Base-by-base conservation (phyloP, 2,329 filamentous ascomycete genomes). In the Sporothrix pseudoabietina region DNA sequence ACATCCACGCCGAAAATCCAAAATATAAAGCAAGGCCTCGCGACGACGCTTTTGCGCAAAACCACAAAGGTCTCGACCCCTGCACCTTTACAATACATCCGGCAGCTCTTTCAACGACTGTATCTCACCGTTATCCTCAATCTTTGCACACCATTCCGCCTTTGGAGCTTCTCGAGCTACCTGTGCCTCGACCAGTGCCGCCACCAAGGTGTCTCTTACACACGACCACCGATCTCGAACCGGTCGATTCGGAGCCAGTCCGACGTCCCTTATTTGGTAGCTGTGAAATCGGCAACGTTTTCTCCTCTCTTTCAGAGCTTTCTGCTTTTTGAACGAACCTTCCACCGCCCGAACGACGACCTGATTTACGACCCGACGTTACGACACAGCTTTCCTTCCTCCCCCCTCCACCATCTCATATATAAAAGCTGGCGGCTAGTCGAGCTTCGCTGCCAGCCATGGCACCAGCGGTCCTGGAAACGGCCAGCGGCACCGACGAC, bases 401-500 rank as follows among this genome's bases (percentile, higher is more conserved):
- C 2, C 22, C 26, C 22, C 49, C 35, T 14, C 52, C 52, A 26
- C 8, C 47, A 16, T 14, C 61, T 54, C 30, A 65, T 49, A n/a
- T 70, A 47, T 72, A 59, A 54, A 69, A n/a, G 66, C 72, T 74
- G 73, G 73, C 73, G 65, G 41, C 65, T 49, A n/a, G 30, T 44
- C 72, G 12, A 49, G 49, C 44, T 30, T 41, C 32, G 1, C 39
- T 32, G 65, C 41, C 74, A 74, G 72, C 71, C 49, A 83, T 83
- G 81, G 78, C 80, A 57, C 82, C 83, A 55, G 80, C 82, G 70
- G 77, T 80, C 71, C 73, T 81, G 70, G 80, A 80, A 12, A 49
- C 55, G 12, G 8, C 57, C 19, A 61, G n/a, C 39, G 30, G 52
- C 10, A 54, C 49, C 26, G 69, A 74, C 30, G 61, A 63, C 30